Base-by-base conservation (phyloP, 257 asterid genomes). In the Avicennia marina region DNA sequence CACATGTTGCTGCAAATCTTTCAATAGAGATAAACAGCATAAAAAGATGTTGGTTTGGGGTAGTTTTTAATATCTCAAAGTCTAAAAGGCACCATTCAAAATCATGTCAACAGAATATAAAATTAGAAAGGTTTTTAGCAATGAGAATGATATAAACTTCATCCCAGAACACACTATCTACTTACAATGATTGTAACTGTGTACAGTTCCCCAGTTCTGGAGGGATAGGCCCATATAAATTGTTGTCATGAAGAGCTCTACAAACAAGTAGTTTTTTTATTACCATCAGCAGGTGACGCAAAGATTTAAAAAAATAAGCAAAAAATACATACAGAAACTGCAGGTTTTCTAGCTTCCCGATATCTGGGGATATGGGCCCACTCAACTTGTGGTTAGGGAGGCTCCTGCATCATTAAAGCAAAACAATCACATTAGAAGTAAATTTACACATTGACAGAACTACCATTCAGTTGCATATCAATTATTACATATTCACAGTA, bases 171-270 rank as follows among this genome's bases (percentile, higher is more conserved):
- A 32, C 45, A 16, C 3, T 39, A 53, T 57, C 33, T 57, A 78
- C 98, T 91, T 82, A 91, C 98, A 88, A 13, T 38, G 95, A 79
- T 65, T 66, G 85, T 90, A 91, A 76, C 61, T 69, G 78, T 0
- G 94, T 76, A 77, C 98, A 91, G 75, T 91, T 88, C 53, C 95
- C 96, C 69, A 91, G 56, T 60, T 82, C 94, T 68, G 95, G 81
- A 57, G 98, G 98, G 62, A 91, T 83, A 64, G 77, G 47, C 65
- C 98, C 98, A 47, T 83, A 91, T 36, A 91, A 74, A 71, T 83
- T 85, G 84, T 91, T 88, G 72, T 80, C 89, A 46, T 88, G 90
- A 74, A 91, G 96, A 68, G 84, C 86, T 56, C 98, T 91, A 65
- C n/a, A 76, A 36, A 59, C 15, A 70, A 18, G 56, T 43, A 56